Evolutionary conservation across 257 asterid species (phyloP).

Genomic region (Fraxinus cuspidata): DNA sequence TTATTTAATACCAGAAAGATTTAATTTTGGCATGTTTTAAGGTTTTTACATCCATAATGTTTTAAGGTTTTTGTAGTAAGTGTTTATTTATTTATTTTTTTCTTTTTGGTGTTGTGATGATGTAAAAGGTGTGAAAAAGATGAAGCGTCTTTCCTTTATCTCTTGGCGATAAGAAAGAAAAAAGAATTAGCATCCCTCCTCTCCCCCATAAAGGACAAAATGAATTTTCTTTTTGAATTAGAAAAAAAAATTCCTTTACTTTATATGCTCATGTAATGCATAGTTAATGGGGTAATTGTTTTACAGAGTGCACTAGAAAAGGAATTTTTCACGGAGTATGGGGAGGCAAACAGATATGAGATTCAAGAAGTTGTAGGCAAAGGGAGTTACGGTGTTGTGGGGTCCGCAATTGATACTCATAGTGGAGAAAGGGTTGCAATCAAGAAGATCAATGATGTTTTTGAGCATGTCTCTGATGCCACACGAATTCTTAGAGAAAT

Average conservation of each 20-base stretch:
- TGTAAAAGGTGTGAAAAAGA: not conserved
- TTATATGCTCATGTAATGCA: not conserved
- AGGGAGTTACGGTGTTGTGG: constrained; percentile 98
- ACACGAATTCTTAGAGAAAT: constrained; percentile 93
- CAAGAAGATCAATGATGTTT: constrained; percentile 93
- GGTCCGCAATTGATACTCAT: constrained; percentile 81
- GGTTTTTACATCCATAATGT: not conserved
- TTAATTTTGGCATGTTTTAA: not conserved
- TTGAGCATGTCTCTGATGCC: constrained; percentile 98
- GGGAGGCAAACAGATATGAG: constrained; percentile 89
- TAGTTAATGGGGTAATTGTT: constrained; percentile 22
- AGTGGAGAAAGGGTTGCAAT: constrained; percentile 92
- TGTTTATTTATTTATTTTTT: not conserved
- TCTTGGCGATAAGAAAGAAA: not conserved
- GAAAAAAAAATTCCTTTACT: not conserved
- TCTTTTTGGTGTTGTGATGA: not conserved
- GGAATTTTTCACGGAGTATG: constrained; percentile 94
- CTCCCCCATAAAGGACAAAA: not conserved
- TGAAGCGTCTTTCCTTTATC: not conserved
- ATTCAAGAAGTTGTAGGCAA: constrained; percentile 94
- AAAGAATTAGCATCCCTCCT: not conserved
- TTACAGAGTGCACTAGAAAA: constrained; percentile 65
- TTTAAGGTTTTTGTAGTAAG: not conserved
- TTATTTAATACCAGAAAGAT: not conserved
- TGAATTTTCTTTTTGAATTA: not conserved